Conservation (phyloP, 805 yeast genomes). For the Barnettozyma populi region DNA sequence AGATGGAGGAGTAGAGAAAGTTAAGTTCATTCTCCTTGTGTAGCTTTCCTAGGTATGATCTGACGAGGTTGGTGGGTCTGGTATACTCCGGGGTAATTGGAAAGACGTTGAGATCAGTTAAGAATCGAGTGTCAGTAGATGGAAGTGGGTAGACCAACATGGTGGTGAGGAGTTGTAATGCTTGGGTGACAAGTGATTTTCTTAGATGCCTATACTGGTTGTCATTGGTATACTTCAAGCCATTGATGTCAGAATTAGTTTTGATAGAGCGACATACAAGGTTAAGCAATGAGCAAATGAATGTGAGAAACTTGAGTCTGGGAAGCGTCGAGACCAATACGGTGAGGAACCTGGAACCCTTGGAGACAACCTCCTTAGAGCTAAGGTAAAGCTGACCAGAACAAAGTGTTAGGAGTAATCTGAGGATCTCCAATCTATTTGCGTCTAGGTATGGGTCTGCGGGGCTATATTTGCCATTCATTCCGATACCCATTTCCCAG, state of each 20-base stretch:
- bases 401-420: slow-evolving; percentile 53
- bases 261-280: slow-evolving; percentile 47
- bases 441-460: slow-evolving; percentile 45
- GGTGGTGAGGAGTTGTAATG: slow-evolving; percentile 57
- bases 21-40: slow-evolving; percentile 50
- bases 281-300: slow-evolving; percentile 69
- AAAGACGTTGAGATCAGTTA: slow-evolving; percentile 29
- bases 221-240: slow-evolving; percentile 33
- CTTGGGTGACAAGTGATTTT: slow-evolving; percentile 42
- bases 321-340: slow-evolving; percentile 47
- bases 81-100: slow-evolving; percentile 14
- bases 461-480: slow-evolving; percentile 24
- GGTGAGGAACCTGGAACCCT: slow-evolving; percentile 60
- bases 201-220: slow-evolving; percentile 31
- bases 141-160: slow-evolving; percentile 65
- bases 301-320: slow-evolving; percentile 41
- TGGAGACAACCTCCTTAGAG: slow-evolving; percentile 35
- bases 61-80: slow-evolving; percentile 41
- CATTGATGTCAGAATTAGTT: slow-evolving; percentile 36
- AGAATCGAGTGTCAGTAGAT: slow-evolving; percentile 32
- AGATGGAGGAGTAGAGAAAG: slow-evolving; percentile 42
- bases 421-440: slow-evolving; percentile 62
- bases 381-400: slow-evolving; percentile 55
- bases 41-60: slow-evolving; percentile 47
- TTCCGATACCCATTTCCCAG: slow-evolving; percentile 83